These are phyloP conservation scores for Cystobasidiopsis lactophilus DNA, from an alignment of 768 basidiomycete species.

Conservation along the genomic window DNA sequence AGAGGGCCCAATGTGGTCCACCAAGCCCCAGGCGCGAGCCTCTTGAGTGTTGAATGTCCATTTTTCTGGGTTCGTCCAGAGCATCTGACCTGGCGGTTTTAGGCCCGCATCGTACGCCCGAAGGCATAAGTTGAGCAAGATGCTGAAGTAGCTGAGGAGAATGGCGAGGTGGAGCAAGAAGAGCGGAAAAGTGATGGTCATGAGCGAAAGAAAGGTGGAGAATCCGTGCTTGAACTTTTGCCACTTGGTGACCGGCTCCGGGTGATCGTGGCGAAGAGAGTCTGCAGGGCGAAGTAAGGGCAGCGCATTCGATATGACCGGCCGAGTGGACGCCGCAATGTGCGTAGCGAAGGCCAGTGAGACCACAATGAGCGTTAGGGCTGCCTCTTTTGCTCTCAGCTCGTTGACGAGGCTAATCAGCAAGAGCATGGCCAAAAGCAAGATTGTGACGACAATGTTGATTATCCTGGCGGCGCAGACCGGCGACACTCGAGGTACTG, in stretches of 20 bases:
- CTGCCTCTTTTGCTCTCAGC: background rate
- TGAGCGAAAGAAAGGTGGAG: background rate
- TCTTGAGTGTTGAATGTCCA: background rate
- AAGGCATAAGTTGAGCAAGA: background rate
- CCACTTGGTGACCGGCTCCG: background rate
- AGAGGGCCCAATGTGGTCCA: background rate
- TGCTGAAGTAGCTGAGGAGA: background rate
- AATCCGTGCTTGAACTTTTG: background rate
- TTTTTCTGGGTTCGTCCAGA: background rate
- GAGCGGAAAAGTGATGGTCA: conserved; percentile 1
- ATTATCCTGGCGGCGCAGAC: background rate
- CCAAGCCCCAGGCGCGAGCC: background rate
- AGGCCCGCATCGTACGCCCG: background rate
- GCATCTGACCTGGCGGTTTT: background rate
- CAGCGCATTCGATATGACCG: background rate
- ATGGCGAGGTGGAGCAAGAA: background rate
- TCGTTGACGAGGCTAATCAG: background rate
- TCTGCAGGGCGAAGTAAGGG: background rate
- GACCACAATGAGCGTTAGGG: background rate
- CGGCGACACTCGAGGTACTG: background rate
- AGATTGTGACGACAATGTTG: background rate
- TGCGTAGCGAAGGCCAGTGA: background rate
- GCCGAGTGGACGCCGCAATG: background rate
- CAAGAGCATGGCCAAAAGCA: background rate
- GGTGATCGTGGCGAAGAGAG: background rate